Evolutionary conservation across 805 yeast species (phyloP).

Genomic region (Myxozyma lipomycoides): DNA sequence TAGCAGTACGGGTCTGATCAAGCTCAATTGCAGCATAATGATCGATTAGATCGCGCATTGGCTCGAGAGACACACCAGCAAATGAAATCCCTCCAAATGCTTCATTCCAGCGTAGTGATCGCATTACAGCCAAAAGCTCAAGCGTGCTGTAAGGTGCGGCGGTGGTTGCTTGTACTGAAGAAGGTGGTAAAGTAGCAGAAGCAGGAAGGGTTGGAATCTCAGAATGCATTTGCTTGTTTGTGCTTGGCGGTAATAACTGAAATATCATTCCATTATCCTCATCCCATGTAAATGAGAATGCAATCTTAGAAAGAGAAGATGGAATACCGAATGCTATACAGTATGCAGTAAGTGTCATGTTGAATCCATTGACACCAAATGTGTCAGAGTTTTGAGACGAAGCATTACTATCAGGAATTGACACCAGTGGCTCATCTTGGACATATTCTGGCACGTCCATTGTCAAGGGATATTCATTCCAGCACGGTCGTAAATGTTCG

Average conservation of each 20-base stretch:
- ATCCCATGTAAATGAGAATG: conserved; percentile 18
- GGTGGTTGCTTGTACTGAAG: not conserved
- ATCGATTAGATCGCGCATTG: conserved; percentile 21
- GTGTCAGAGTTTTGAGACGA: not conserved
- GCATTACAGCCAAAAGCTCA: conserved; percentile 28
- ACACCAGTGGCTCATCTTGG: conserved; percentile 27
- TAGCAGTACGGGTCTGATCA: conserved; percentile 25
- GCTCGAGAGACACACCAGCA: conserved; percentile 21
- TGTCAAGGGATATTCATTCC: conserved; percentile 28
- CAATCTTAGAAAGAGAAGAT: conserved; percentile 14
- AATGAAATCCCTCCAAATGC: conserved; percentile 29
- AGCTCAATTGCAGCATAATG: conserved; percentile 24
- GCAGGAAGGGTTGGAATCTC: not conserved
- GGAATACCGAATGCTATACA: conserved; percentile 30
- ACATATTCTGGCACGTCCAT: conserved; percentile 29
- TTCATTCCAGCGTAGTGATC: conserved; percentile 31
- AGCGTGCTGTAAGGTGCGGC: conserved; percentile 15
- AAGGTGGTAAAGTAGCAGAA: not conserved
- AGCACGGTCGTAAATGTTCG: conserved; percentile 29
- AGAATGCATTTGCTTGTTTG: not conserved
- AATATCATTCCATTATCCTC: conserved; percentile 25
- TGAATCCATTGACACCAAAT: conserved; percentile 25
- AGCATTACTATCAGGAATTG: conserved; percentile 1
- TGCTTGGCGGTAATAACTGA: conserved; percentile 21
- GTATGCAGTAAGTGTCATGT: conserved; percentile 30